phyloP scores from a whole-genome alignment of 1,284 basidiomycete species.

The Austroboletus niveus region DNA sequence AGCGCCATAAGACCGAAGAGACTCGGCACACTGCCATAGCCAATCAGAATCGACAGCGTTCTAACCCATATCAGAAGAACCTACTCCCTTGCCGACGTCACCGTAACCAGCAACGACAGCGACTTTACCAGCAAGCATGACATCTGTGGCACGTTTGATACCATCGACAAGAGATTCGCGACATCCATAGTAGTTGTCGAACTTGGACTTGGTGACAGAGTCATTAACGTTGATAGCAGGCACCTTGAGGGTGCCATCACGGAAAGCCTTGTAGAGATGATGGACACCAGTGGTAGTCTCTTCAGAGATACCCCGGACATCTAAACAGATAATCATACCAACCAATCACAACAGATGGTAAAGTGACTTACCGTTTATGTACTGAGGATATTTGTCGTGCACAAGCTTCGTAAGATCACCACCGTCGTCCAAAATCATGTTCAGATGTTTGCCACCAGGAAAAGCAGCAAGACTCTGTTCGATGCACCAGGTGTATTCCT shows the following conservation, averaged over 20 bases:
- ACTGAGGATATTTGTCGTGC: conserved; percentile 95
- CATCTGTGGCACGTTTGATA: conserved; percentile 99
- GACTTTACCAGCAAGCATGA: conserved; percentile 99
- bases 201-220: conserved; percentile 99
- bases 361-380: conserved; percentile 58
- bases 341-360: not conserved
- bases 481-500: conserved; percentile 98
- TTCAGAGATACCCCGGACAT: conserved; percentile 93
- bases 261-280: conserved; percentile 97
- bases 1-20: conserved; percentile 93
- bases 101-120: conserved; percentile 98
- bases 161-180: conserved; percentile 99
- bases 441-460: conserved; percentile 77
- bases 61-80: not conserved
- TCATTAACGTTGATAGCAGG: conserved; percentile 99
- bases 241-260: conserved; percentile 93
- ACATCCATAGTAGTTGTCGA: conserved; percentile 96
- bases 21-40: conserved; percentile 86
- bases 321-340: conserved; percentile 37
- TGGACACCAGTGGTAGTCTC: conserved; percentile 99
- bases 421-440: conserved; percentile 99
- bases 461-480: conserved; percentile 92
- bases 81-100: conserved; percentile 97
- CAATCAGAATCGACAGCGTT: conserved; percentile 6
- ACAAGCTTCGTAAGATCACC: conserved; percentile 96